A percentile compares a stretch with the other conserved stretches of the same genome.
phyloP scores from a whole-genome alignment of 108 stramenopile species.

The Skeletonema costatum region DNA sequence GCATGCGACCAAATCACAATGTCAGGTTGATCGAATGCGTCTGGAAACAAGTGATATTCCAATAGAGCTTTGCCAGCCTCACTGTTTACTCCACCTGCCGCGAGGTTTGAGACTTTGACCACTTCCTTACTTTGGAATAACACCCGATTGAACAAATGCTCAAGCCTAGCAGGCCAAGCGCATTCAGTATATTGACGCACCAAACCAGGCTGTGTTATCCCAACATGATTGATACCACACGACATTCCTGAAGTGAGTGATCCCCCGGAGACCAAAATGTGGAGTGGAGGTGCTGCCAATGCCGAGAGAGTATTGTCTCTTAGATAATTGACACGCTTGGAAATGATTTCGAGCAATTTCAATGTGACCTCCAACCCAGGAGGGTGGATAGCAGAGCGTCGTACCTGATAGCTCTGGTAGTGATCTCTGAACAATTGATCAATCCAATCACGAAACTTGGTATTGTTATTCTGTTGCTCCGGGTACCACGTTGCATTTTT shows the following conservation, averaged over 20 bases:
- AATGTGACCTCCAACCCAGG: no score
- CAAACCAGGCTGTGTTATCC: not conserved
- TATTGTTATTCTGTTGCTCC: no score
- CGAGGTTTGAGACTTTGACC: not conserved
- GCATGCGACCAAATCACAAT: constrained; percentile 1
- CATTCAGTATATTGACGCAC: not conserved
- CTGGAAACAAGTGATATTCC: constrained; percentile 2
- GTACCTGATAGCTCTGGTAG: no score
- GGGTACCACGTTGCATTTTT: no score
- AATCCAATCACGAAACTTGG: no score
- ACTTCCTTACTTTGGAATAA: not conserved
- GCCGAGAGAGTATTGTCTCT: no score
- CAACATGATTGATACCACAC: not conserved
- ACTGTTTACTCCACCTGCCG: not conserved
- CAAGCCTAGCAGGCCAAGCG: not conserved
- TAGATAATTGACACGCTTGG: no score
- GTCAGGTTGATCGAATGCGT: not conserved
- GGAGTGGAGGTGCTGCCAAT: not conserved
- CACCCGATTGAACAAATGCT: not conserved
- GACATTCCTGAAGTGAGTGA: constrained; percentile 1
- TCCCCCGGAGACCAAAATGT: not conserved
- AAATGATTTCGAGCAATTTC: no score
- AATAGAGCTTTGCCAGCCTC: not conserved
- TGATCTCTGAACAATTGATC: no score
- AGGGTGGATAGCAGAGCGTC: no score